Conservation (phyloP, 306 rosid species). For the Alnus rubra region DNA sequence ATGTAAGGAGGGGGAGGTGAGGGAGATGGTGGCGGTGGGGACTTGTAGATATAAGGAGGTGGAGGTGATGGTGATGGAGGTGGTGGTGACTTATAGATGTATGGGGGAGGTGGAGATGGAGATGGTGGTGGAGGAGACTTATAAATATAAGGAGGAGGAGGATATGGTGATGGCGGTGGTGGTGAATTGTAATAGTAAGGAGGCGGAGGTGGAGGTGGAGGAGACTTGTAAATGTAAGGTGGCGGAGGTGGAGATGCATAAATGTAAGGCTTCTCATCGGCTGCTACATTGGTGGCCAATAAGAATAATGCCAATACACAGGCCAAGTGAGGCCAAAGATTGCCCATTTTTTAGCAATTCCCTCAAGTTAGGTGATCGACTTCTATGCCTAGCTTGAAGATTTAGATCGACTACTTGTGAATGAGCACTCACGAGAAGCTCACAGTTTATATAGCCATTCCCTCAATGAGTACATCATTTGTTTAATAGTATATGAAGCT, state of each 20-base stretch:
- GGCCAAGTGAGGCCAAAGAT: conserved; percentile 24
- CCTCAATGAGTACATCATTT: conserved; percentile 6
- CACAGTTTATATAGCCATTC: conserved; percentile 24
- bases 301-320: conserved; percentile 32
- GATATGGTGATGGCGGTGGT: not conserved
- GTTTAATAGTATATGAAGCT: conserved; percentile 7
- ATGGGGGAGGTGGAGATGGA: too few relatives aligned
- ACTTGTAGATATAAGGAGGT: too few relatives aligned
- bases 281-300: conserved; percentile 33
- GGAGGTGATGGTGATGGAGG: too few relatives aligned
- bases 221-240: not conserved
- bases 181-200: not conserved
- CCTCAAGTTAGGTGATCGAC: not conserved
- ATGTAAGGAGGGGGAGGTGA: too few relatives aligned
- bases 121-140: too few relatives aligned
- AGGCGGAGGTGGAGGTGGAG: not conserved
- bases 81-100: too few relatives aligned
- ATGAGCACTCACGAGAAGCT: not conserved
- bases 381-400: not conserved
- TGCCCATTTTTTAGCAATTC: conserved; percentile 28
- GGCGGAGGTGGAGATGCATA: conserved; percentile 25
- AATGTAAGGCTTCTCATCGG: conserved; percentile 15
- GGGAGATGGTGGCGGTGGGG: too few relatives aligned
- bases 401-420: conserved; percentile 1
- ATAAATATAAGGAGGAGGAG: not conserved